Base-by-base conservation (phyloP, 2,329 filamentous ascomycete genomes). In the Cytospora piceicola region DNA sequence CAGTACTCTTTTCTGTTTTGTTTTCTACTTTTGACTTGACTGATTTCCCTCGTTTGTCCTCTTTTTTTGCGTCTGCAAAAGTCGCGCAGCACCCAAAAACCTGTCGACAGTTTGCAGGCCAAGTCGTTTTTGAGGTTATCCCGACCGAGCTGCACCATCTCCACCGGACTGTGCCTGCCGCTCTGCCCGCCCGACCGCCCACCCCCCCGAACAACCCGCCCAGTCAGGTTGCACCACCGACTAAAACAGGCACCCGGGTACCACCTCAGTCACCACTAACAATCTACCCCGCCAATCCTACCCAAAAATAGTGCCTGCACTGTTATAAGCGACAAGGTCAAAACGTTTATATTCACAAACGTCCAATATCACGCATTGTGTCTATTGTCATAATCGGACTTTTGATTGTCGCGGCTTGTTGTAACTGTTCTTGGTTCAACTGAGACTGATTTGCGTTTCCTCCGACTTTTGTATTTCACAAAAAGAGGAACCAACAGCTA, bases 1-100 rank as follows among this genome's bases (percentile, higher is more conserved):
- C 75, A 66, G 65, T 72, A 64, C 64, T 69, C 63, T 69, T 68
- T 61, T 69, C 73, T 72, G 74, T 70, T 73, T 73, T 71, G 67
- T 70, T 69, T 74, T 69, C 70, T 61, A 67, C 32, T 15, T 29
- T 69, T 68, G 32, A 70, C 75, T 68, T 66, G 61, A 63, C 66
- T 57, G 53, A 57, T 70, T 62, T 65, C 68, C 73, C 73, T 61
- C 72, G 65, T 60, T 58, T 42, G 57, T 60, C 63, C 57, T 62
- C 60, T 34, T 57, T 72, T 73, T 76, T 71, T 60, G 30, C 67
- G 30, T 34, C 49, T 58, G 64, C 61, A 63, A 57, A 30, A 36
- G 53, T 57, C 60, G 60, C 56, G 60, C 60, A 65, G 34, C 62
- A 30, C n/a, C 49, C 36, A 58, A 51, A 46, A 36, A 2, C 27